These are phyloP conservation scores for Alternaria hordeiaustralica DNA, from an alignment of 2,329 filamentous ascomycete genomes.

Conservation along the genomic window DNA sequence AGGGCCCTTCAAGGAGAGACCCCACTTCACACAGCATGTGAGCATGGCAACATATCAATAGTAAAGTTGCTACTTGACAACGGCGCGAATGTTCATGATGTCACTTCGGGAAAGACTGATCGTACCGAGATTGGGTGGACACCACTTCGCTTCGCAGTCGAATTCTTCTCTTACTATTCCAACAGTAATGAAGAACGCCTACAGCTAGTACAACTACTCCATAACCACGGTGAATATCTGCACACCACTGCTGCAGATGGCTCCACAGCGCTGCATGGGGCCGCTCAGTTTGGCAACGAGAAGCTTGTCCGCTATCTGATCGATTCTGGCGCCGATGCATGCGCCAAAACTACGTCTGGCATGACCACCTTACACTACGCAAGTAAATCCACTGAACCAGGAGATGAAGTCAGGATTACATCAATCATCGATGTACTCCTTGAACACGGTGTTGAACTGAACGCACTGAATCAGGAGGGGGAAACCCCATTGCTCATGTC, in stretches of 20 bases:
- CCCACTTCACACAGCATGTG: not conserved
- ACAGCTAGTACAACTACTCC: not conserved
- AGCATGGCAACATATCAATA: not conserved
- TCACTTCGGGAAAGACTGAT: not conserved
- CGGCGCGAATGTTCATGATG: not conserved
- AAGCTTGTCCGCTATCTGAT: not conserved
- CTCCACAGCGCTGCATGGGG: not conserved
- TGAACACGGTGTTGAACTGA: not conserved
- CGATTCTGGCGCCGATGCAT: not conserved
- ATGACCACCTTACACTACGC: not conserved
- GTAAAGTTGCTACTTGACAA: not conserved
- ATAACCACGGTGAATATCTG: not conserved
- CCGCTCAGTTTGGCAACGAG: not conserved
- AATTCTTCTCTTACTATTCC: not conserved
- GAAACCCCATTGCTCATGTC: not conserved
- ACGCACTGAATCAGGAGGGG: not conserved
- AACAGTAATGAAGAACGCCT: not conserved
- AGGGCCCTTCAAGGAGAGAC: not conserved
- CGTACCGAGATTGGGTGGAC: not conserved
- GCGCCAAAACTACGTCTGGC: not conserved
- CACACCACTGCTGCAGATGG: not conserved
- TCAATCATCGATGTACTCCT: not conserved
- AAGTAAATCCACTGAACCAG: not conserved
- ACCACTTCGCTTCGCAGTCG: not conserved
- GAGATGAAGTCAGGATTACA: not conserved